These are phyloP conservation scores for Pouteria glomerata DNA, from an alignment of 148 eudicot species.

Conservation along the genomic window DNA sequence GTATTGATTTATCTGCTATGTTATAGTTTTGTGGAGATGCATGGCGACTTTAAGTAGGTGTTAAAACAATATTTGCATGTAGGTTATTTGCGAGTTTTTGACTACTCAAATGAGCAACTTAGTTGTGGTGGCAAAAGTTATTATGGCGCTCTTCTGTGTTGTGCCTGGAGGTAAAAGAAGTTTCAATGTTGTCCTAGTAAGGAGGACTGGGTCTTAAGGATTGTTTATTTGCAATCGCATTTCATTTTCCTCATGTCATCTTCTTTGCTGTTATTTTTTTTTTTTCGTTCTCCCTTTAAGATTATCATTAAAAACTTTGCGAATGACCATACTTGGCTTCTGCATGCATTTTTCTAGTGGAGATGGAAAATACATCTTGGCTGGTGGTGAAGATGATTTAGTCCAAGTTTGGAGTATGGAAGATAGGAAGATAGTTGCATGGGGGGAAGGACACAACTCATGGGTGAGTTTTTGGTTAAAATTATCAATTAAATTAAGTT, in stretches of 20 bases:
- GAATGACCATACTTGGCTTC: conserved; percentile 1
- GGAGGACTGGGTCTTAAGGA: background rate
- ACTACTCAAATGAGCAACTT: conserved; percentile 57
- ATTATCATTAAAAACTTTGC: background rate
- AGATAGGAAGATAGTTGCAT: conserved; percentile 57
- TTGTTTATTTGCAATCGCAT: background rate
- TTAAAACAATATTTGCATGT: conserved; percentile 16
- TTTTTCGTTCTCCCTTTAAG: background rate
- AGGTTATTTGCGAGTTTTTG: conserved; percentile 68
- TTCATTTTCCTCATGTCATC: background rate
- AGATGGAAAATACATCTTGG: conserved; percentile 47
- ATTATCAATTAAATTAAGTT: background rate
- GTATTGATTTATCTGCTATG: conserved; percentile 11
- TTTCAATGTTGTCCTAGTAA: background rate
- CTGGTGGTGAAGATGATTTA: conserved; percentile 66
- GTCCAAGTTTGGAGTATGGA: conserved; percentile 74
- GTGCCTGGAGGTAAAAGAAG: conserved; percentile 62
- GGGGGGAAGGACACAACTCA: conserved; percentile 68
- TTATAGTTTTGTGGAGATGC: background rate
- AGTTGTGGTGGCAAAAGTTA: conserved; percentile 69
- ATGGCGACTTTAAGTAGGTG: too few species aligned
- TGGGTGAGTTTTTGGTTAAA: conserved; percentile 36
- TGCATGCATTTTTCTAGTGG: conserved; percentile 8
- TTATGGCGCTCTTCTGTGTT: conserved; percentile 66
- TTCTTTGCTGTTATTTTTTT: background rate